These are phyloP conservation scores for Sphaerulina populicola DNA, from an alignment of 2,329 filamentous ascomycete species.

Conservation along the genomic window DNA sequence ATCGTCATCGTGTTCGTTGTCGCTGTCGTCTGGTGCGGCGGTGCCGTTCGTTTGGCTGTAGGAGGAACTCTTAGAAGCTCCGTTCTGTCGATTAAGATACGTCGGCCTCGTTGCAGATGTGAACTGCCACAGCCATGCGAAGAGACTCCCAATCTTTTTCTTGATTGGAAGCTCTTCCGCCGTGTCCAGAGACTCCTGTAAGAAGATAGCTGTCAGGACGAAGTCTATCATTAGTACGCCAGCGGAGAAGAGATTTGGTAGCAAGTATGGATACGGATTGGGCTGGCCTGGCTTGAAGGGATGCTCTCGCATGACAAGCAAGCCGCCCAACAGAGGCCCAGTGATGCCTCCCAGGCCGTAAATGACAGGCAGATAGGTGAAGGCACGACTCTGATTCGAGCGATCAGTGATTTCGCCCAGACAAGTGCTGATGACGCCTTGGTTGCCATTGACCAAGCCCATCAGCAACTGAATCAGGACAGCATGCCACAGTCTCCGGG, in stretches of 20 bases:
- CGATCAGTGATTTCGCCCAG: conserved; percentile 91
- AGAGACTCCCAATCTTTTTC: conserved; percentile 51
- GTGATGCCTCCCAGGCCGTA: conserved; percentile 92
- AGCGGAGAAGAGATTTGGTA: conserved; percentile 73
- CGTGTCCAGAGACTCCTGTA: conserved; percentile 77
- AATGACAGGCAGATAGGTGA: conserved; percentile 91
- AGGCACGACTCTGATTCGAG: conserved; percentile 86
- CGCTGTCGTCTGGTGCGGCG: conserved; percentile 16
- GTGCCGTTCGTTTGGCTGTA: conserved; percentile 14
- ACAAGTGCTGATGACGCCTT: conserved; percentile 86
- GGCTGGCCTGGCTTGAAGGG: conserved; percentile 46
- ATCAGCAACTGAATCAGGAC: conserved; percentile 79
- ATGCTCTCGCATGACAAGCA: conserved; percentile 61
- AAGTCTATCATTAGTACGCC: conserved; percentile 64
- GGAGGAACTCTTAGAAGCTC: conserved; percentile 8
- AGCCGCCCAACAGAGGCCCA: conserved; percentile 79
- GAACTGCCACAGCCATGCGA: conserved; percentile 63
- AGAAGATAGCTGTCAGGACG: conserved; percentile 64
- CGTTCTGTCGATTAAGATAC: conserved; percentile 43
- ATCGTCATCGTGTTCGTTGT: conserved; percentile 22
- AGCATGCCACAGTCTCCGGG: conserved; percentile 71
- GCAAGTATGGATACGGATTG: conserved; percentile 69
- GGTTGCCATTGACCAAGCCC: conserved; percentile 91
- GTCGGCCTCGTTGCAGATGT: conserved; percentile 51
- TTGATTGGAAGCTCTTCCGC: conserved; percentile 53